Conservation (phyloP, 306 rosid genomes). For the Purshia tridentata region DNA sequence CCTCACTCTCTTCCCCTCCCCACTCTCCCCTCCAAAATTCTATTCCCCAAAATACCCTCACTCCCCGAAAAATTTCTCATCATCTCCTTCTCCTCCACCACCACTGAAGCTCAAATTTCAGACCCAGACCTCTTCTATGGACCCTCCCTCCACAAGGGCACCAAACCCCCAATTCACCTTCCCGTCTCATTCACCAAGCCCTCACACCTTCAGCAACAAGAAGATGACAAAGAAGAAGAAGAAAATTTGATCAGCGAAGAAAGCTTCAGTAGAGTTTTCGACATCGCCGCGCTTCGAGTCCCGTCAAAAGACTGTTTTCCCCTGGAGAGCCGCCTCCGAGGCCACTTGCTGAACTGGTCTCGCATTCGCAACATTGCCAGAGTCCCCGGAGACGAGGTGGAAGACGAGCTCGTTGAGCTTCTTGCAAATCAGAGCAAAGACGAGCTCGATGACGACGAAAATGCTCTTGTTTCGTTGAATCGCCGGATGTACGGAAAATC, state of each 20-base stretch:
- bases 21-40: slow-evolving; percentile 24
- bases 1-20: slow-evolving; percentile 34
- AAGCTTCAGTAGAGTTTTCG: slow-evolving; percentile 60
- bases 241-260: slow-evolving; percentile 36
- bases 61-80: slow-evolving; percentile 21
- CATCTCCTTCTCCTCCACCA: slow-evolving; percentile 23
- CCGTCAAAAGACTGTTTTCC: slow-evolving; percentile 66
- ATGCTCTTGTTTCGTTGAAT: slow-evolving; percentile 39
- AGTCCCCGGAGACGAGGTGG: slow-evolving; percentile 81
- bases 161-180: slow-evolving; percentile 19
- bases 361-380: slow-evolving; percentile 84
- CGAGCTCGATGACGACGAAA: slow-evolving; percentile 15
- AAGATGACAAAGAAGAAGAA: slow-evolving; percentile 17
- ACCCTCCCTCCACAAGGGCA: slow-evolving; percentile 72
- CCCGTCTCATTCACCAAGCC: not conserved
- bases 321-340: slow-evolving; percentile 76
- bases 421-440: slow-evolving; percentile 21
- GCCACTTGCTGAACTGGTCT: slow-evolving; percentile 96
- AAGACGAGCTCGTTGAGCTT: slow-evolving; percentile 35
- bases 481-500: slow-evolving; percentile 63
- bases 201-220: not conserved
- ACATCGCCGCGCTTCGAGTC: slow-evolving; percentile 76
- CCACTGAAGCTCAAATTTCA: slow-evolving; percentile 20
- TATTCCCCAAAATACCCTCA: slow-evolving; percentile 22
- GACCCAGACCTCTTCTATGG: slow-evolving; percentile 48